These are phyloP conservation scores for Venturiaceae sp. DNA, from an alignment of 2,329 filamentous ascomycete species.

Conservation along the genomic window DNA sequence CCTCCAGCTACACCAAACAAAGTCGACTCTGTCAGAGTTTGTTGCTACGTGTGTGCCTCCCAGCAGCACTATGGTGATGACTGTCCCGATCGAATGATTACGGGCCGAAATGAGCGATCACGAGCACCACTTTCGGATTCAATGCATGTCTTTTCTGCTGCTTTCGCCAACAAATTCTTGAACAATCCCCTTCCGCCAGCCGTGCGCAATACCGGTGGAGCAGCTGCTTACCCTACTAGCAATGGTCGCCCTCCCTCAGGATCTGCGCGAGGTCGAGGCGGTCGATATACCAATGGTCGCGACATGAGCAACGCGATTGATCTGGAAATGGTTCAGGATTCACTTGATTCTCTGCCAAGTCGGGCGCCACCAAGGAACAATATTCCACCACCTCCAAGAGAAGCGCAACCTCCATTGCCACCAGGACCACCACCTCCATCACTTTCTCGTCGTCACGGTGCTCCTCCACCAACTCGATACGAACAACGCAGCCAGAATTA, in stretches of 20 bases:
- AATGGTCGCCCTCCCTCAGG: background rate
- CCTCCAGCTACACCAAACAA: slow-evolving; percentile 27
- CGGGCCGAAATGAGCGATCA: background rate
- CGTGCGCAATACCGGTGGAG: no score
- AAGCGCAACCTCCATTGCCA: background rate
- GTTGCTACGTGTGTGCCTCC: slow-evolving; percentile 48
- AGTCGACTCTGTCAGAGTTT: slow-evolving; percentile 40
- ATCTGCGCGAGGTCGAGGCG: background rate
- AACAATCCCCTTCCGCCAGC: background rate
- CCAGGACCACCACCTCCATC: background rate
- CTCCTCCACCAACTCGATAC: background rate
- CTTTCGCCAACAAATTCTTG: background rate
- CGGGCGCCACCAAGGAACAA: background rate
- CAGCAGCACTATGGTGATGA: slow-evolving; percentile 48
- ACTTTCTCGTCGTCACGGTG: background rate
- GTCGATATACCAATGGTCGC: background rate
- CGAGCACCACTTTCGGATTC: background rate
- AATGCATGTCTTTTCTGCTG: background rate
- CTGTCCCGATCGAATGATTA: slow-evolving; percentile 24
- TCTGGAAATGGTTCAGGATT: background rate
- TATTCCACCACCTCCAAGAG: background rate
- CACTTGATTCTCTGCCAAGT: background rate
- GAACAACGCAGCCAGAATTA: background rate
- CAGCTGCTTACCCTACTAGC: background rate
- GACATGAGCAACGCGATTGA: background rate